Evolutionary conservation across 2,329 filamentous ascomycete genomes (phyloP).

Genomic region (Torrubiella hemipterigena): DNA sequence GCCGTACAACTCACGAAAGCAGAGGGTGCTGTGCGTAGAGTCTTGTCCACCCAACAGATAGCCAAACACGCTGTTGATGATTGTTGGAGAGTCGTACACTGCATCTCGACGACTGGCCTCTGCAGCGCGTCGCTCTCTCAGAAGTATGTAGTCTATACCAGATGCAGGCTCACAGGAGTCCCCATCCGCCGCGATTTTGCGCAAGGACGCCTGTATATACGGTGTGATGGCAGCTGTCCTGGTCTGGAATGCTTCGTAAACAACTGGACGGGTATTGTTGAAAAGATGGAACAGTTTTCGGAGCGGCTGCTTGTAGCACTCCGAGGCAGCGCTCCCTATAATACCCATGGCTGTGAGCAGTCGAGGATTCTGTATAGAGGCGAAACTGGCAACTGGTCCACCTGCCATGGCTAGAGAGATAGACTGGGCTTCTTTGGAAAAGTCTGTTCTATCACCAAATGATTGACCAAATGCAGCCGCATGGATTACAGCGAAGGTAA

Average conservation of each 20-base stretch:
- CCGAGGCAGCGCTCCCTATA: neutral
- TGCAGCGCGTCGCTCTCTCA: constrained; percentile 14
- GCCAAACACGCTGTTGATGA: constrained; percentile 11
- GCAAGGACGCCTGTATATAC: neutral
- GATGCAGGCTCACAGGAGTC: constrained; percentile 1
- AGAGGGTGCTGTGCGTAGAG: constrained; percentile 5
- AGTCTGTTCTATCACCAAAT: neutral
- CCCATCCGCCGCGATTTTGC: too few relatives aligned
- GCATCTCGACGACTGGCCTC: constrained; percentile 13
- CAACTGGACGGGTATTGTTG: neutral
- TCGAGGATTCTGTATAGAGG: neutral
- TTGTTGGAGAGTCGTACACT: constrained; percentile 11
- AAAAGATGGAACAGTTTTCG: neutral
- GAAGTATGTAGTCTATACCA: constrained; percentile 15
- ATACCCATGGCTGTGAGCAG: neutral
- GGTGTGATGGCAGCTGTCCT: neutral
- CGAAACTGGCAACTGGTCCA: neutral
- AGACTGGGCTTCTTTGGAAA: too few relatives aligned
- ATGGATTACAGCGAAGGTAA: constrained; percentile 15
- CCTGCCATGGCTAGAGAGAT: neutral
- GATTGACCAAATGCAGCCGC: constrained; percentile 12
- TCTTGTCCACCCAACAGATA: constrained; percentile 8
- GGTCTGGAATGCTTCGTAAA: neutral
- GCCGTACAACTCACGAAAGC: too few relatives aligned
- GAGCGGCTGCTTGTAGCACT: neutral